Conservation (phyloP, 768 basidiomycete species). For the Porphyrellus cyaneotinctus region DNA sequence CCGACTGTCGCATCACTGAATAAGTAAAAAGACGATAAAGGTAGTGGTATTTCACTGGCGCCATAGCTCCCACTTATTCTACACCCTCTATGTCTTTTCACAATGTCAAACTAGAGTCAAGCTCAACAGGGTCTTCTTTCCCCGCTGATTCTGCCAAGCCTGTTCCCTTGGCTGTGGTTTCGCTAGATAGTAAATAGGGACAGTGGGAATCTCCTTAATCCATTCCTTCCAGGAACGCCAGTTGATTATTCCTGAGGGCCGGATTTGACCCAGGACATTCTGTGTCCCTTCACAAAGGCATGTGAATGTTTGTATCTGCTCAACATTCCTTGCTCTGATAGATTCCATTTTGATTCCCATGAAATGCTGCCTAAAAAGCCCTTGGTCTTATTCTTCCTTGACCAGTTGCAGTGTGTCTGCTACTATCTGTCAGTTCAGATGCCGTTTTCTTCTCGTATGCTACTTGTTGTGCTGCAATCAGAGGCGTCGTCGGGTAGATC, state of each 20-base stretch:
- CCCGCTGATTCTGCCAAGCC: slow-evolving; percentile 44
- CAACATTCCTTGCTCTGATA: not conserved
- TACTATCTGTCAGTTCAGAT: not conserved
- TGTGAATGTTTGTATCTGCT: not conserved
- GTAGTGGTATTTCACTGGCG: slow-evolving; percentile 32
- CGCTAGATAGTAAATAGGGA: slow-evolving; percentile 46
- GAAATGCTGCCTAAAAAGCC: not conserved
- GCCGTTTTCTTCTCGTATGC: not conserved
- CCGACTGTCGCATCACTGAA: slow-evolving; percentile 70
- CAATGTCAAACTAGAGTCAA: slow-evolving; percentile 44
- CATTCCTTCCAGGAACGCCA: not conserved
- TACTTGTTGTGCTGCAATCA: not conserved
- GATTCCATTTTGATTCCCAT: not conserved
- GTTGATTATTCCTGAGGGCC: not conserved
- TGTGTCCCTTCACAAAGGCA: not conserved
- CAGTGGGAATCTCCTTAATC: slow-evolving; percentile 44
- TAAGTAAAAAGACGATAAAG: slow-evolving; percentile 77
- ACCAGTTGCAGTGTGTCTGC: too few species aligned
- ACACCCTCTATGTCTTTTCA: too few species aligned
- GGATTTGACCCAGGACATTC: not conserved
- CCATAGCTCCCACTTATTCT: too few species aligned
- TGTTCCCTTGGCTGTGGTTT: slow-evolving; percentile 39
- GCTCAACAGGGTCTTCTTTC: slow-evolving; percentile 83
- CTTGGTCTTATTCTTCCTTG: not conserved
- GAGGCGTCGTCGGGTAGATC: not conserved